Conservation (phyloP, 352 stramenopile genomes). For the Globisporangium alternatum region DNA sequence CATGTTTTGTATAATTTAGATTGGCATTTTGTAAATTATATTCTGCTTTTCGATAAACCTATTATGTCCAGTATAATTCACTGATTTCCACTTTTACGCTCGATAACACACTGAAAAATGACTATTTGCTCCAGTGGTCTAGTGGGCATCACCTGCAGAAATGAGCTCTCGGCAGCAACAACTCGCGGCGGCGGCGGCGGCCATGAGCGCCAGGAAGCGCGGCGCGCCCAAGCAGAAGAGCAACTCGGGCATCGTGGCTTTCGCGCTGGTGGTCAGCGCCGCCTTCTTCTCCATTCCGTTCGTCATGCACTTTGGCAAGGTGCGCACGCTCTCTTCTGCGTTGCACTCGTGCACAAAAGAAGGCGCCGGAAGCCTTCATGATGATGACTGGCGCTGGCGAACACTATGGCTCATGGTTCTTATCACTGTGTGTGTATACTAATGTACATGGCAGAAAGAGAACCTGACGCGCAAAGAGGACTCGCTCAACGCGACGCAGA, state of each 20-base stretch:
- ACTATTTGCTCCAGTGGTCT: no score
- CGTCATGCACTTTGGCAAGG: conserved; percentile 65
- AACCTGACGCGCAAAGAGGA: conserved; percentile 62
- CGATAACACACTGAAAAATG: no score
- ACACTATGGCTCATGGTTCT: neutral
- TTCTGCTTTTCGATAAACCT: no score
- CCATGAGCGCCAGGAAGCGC: conserved; percentile 9
- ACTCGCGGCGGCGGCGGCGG: neutral
- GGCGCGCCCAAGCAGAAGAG: conserved; percentile 14
- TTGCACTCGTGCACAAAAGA: neutral
- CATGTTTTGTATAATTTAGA: no score
- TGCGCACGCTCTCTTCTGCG: conserved; percentile 20
- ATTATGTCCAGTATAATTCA: no score
- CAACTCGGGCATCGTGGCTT: conserved; percentile 41
- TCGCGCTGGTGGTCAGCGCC: conserved; percentile 42
- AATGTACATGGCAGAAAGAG: conserved; percentile 25
- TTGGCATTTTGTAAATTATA: no score
- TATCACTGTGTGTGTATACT: neutral
- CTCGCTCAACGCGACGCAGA: conserved; percentile 64
- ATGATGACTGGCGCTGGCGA: neutral
- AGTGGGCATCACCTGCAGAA: neutral
- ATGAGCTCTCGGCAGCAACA: conserved; percentile 9
- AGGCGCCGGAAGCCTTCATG: neutral
- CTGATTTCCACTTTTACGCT: no score
- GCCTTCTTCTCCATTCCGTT: conserved; percentile 79